These are phyloP conservation scores for Protostelium mycophagum DNA, from an alignment of 78 protist genomes.

Conservation along the genomic window DNA sequence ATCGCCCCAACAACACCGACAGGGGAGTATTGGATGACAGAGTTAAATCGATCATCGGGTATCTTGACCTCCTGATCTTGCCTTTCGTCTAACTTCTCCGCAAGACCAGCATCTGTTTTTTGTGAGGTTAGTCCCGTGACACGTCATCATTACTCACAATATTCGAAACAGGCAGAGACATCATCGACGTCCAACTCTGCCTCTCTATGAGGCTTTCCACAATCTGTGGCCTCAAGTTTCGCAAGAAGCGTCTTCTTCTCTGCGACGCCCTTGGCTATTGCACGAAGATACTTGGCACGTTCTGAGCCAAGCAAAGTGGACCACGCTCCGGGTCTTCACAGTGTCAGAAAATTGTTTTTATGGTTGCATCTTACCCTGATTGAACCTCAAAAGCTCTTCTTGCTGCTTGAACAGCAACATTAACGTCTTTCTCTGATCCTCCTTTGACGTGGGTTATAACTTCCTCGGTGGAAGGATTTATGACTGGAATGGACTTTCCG, in stretches of 20 bases:
- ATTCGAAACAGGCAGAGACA: neutral
- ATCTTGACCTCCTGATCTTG: constrained; percentile 12
- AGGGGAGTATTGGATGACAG: constrained; percentile 44
- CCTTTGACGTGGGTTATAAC: constrained; percentile 53
- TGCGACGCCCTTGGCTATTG: constrained; percentile 62
- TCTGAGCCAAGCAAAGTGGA: neutral
- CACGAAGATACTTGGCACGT: constrained; percentile 21
- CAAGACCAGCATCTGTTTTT: constrained; percentile 74
- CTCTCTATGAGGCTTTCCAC: constrained; percentile 56
- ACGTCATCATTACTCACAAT: constrained; percentile 24
- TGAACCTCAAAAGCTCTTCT: constrained; percentile 54
- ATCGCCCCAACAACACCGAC: constrained; percentile 65
- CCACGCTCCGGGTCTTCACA: neutral
- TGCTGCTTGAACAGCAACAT: constrained; percentile 68
- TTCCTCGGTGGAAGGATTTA: constrained; percentile 54
- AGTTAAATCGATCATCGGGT: neutral
- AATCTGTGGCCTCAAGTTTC: constrained; percentile 50
- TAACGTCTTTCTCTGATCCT: constrained; percentile 56
- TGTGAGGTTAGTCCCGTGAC: neutral
- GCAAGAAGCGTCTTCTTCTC: constrained; percentile 34
- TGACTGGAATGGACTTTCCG: constrained; percentile 3
- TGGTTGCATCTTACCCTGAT: constrained; percentile 6
- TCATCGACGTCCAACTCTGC: neutral
- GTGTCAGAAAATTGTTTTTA: neutral
- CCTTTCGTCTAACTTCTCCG: constrained; percentile 62